A percentile compares a stretch with the other conserved stretches of the same genome.
These are phyloP conservation scores for Sugiyamaella chiloensis DNA, from an alignment of 805 yeast species.

Conservation along the genomic window DNA sequence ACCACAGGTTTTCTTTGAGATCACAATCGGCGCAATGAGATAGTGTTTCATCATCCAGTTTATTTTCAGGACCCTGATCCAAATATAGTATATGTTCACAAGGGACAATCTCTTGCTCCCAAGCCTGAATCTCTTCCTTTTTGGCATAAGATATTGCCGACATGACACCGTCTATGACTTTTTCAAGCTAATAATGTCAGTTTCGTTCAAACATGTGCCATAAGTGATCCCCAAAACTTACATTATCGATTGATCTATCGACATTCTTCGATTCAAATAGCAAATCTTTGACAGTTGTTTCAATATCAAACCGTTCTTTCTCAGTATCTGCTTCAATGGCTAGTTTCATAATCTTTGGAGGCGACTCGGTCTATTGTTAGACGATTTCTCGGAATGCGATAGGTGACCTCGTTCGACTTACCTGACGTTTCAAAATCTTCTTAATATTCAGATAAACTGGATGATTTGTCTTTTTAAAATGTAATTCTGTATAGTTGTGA, in stretches of 20 bases:
- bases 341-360: conserved; percentile 55
- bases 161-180: conserved; percentile 45
- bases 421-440: conserved; percentile 45
- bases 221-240: background rate
- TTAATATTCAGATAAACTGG: conserved; percentile 55
- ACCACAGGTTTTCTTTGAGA: conserved; percentile 78
- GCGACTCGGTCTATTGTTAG: conserved; percentile 25
- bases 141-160: conserved; percentile 56
- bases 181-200: conserved; percentile 30
- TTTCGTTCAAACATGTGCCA: conserved; percentile 25
- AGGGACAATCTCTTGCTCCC: conserved; percentile 85
- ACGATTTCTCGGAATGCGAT: background rate
- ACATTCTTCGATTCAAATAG: conserved; percentile 27
- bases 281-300: conserved; percentile 41
- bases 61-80: conserved; percentile 33
- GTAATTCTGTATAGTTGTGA: conserved; percentile 57
- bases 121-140: conserved; percentile 72
- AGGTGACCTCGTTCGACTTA: conserved; percentile 19
- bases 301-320: conserved; percentile 55
- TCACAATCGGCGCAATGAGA: conserved; percentile 39
- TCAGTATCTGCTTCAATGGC: conserved; percentile 65
- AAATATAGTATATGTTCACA: conserved; percentile 73
- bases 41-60: conserved; percentile 15
- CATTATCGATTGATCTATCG: conserved; percentile 13
- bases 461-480: conserved; percentile 52